Evolutionary conservation across 805 yeast species (phyloP).

Genomic region (Schwanniomyces vanrijiae): DNA sequence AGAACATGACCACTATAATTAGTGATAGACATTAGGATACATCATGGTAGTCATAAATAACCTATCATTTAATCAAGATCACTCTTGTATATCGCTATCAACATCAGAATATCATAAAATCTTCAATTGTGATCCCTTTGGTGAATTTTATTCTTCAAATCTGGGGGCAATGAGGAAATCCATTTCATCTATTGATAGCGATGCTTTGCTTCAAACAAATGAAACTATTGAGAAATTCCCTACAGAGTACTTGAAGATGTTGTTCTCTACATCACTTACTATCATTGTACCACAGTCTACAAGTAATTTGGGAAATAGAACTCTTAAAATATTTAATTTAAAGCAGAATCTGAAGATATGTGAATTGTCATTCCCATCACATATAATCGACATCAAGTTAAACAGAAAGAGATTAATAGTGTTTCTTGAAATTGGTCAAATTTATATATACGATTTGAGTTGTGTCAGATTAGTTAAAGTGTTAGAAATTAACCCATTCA

Average conservation of each 20-base stretch:
- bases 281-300: slow-evolving; percentile 35
- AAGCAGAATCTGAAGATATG: slow-evolving; percentile 60
- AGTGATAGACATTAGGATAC: not conserved
- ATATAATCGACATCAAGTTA: slow-evolving; percentile 68
- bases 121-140: slow-evolving; percentile 47
- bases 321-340: slow-evolving; percentile 38
- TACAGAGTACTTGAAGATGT: slow-evolving; percentile 34
- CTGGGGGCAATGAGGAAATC: slow-evolving; percentile 11
- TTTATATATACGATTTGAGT: slow-evolving; percentile 85
- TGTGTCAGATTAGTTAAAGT: slow-evolving; percentile 73
- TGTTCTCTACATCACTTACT: slow-evolving; percentile 42
- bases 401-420: slow-evolving; percentile 83
- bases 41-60: slow-evolving; percentile 29
- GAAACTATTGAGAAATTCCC: slow-evolving; percentile 15
- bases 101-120: slow-evolving; percentile 33
- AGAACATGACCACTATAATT: slow-evolving; percentile 1
- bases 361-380: slow-evolving; percentile 82
- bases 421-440: slow-evolving; percentile 69
- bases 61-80: slow-evolving; percentile 43
- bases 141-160: slow-evolving; percentile 36
- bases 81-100: slow-evolving; percentile 37
- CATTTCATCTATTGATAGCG: slow-evolving; percentile 9
- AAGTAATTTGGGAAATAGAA: slow-evolving; percentile 23
- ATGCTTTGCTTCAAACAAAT: slow-evolving; percentile 3
- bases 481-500: slow-evolving; percentile 24